Percentiles rank a stretch among this genome's conserved stretches.
These are phyloP conservation scores for Colletotrichum siamense DNA, from an alignment of 2,329 filamentous ascomycete species.

Conservation along the genomic window DNA sequence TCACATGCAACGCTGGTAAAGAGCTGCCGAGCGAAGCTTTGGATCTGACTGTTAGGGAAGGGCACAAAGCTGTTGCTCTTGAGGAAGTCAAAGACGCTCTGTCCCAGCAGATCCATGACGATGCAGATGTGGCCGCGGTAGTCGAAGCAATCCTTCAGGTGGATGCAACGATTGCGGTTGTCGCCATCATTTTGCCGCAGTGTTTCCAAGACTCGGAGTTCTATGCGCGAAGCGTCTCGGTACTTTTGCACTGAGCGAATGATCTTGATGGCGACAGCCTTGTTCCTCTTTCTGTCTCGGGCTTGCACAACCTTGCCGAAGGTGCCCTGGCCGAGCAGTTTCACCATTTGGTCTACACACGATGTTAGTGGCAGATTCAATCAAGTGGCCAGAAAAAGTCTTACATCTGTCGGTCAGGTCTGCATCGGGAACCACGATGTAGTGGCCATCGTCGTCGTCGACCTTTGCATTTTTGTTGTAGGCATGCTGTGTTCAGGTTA, in stretches of 20 bases:
- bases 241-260: constrained; percentile 99
- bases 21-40: constrained; percentile 92
- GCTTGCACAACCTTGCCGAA: constrained; percentile 99
- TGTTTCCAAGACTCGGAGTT: constrained; percentile 90
- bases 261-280: constrained; percentile 92
- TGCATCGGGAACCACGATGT: constrained; percentile 88
- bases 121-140: constrained; percentile 96
- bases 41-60: constrained; percentile 98
- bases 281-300: constrained; percentile 77
- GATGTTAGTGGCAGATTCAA: constrained; percentile 26
- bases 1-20: constrained; percentile 98
- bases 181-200: constrained; percentile 88
- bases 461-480: constrained; percentile 72
- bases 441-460: constrained; percentile 97
- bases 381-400: constrained; percentile 39
- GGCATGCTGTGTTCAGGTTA: constrained; percentile 33
- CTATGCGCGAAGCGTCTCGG: constrained; percentile 92
- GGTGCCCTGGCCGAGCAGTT: constrained; percentile 92
- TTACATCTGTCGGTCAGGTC: constrained; percentile 88
- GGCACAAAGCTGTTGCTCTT: constrained; percentile 96
- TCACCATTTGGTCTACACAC: constrained; percentile 78
- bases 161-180: constrained; percentile 96
- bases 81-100: constrained; percentile 97
- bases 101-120: constrained; percentile 79
- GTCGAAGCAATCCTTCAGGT: constrained; percentile 95